Base-by-base conservation (phyloP, 257 asterid species). In the Nicotiana tomentosiformis region DNA sequence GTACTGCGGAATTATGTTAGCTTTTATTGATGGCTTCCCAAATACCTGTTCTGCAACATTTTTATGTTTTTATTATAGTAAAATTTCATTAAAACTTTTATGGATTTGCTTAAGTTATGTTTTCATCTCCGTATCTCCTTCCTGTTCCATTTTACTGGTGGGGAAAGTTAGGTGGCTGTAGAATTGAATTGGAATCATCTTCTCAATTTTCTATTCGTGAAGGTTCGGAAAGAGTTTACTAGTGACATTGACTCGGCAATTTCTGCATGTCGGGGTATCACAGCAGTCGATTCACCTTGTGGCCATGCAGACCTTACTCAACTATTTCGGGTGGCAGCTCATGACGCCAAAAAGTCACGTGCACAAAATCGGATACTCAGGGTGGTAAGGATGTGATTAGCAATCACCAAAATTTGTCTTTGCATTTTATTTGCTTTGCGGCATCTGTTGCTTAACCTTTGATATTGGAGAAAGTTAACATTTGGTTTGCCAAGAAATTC, bases 341-440 rank as follows among this genome's bases (percentile, higher is more conserved):
- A 92, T 84, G 99, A 96, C 90, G 99, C 98, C 35, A 94, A 89
- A 86, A 96, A 96, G 84, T 93, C 98, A 62, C 97, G 94, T 70
- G 88, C 94, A 12, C 98, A 93, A 82, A 90, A 91, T 70, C 91
- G 99, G 85, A 94, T 90, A 58, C 86, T 96, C 82, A 89, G 98
- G 82, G 93, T 96, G 96, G 99, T 96, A 81, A 94, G 98, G 39
- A 74, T 74, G 79, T 74, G 61, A 46, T 74, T 74, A 74, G 68
- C 33, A 62, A 26, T 62, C 32, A 62, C 39, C 60, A 23, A 49
- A 3, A 39, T 49, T 37, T 64, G 20, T 46, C 78, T 72, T 43
- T 46, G 14, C 39, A 23, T 49, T 49, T 74, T 30, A 23, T 32
- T 66, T 66, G 6, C n/a, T 12, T 70, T 46, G 1, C n/a, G 39